phyloP scores from a whole-genome alignment of 169 alveolate genomes.

The Miamiensis avidus region DNA sequence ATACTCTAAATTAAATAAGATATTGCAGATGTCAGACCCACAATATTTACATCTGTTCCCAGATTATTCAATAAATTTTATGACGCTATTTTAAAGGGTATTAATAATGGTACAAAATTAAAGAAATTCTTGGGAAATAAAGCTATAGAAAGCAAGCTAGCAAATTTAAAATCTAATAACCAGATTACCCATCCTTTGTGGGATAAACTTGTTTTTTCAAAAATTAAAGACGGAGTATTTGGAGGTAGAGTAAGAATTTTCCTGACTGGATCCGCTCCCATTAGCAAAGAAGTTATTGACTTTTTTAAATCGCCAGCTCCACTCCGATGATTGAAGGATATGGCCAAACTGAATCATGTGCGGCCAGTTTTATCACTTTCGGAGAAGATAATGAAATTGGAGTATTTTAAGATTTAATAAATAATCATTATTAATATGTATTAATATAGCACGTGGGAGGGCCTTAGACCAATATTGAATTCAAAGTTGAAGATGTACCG shows the following conservation, averaged over 20 bases:
- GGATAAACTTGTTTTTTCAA: no score
- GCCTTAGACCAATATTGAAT: slow-evolving; percentile 55
- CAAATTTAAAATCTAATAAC: slow-evolving; percentile 22
- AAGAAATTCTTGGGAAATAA: slow-evolving; percentile 33
- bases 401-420: no score
- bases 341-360: no score
- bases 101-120: slow-evolving; percentile 31
- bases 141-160: slow-evolving; percentile 51
- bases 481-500: no score
- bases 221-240: no score
- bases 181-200: no score
- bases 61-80: slow-evolving; percentile 57
- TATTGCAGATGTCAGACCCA: slow-evolving; percentile 37
- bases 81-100: slow-evolving; percentile 52
- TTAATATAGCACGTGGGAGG: slow-evolving; percentile 76
- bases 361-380: no score
- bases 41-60: slow-evolving; percentile 60
- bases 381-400: slow-evolving; percentile 56
- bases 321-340: no score
- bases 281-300: slow-evolving; percentile 58
- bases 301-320: slow-evolving; percentile 61
- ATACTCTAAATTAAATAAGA: slow-evolving; percentile 38
- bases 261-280: slow-evolving; percentile 84
- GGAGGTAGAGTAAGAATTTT: no score
- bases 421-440: no score